Conservation (phyloP, 805 yeast species). For the Lipomyces oligophaga region DNA sequence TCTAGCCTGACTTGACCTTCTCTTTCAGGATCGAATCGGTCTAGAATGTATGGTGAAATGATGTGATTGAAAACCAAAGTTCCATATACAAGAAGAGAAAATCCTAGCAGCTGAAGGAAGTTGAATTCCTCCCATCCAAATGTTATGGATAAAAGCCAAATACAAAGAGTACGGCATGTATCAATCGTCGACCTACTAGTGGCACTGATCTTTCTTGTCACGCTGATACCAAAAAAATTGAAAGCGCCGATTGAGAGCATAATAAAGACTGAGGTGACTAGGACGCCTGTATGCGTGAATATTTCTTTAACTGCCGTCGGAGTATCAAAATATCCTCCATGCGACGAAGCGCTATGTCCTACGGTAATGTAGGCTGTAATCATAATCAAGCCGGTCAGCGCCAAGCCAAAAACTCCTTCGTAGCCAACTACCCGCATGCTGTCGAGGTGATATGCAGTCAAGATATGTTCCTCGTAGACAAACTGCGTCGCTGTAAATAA, state of each 20-base stretch:
- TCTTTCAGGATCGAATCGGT: not conserved
- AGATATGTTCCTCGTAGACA: slow-evolving; percentile 69
- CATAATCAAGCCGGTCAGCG: slow-evolving; percentile 47
- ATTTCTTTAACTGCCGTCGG: slow-evolving; percentile 49
- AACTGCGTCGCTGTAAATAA: slow-evolving; percentile 71
- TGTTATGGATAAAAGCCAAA: slow-evolving; percentile 65
- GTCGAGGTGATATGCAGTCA: slow-evolving; percentile 49
- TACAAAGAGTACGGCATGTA: slow-evolving; percentile 68
- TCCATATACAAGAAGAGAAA: slow-evolving; percentile 60
- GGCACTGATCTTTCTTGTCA: slow-evolving; percentile 64
- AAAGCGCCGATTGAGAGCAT: slow-evolving; percentile 70
- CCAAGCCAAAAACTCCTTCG: slow-evolving; percentile 67
- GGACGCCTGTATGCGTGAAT: slow-evolving; percentile 42
- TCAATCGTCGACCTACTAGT: slow-evolving; percentile 77
- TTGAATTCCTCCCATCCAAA: slow-evolving; percentile 75
- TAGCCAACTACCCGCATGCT: slow-evolving; percentile 67
- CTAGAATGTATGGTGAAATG: slow-evolving; percentile 12
- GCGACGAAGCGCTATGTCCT: slow-evolving; percentile 37
- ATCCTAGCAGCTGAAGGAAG: slow-evolving; percentile 61
- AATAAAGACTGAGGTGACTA: slow-evolving; percentile 55
- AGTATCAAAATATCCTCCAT: slow-evolving; percentile 54
- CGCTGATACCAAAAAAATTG: slow-evolving; percentile 68
- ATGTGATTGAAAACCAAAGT: slow-evolving; percentile 66
- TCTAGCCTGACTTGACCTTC: slow-evolving; percentile 1
- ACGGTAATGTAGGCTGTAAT: slow-evolving; percentile 37